A percentile compares a stretch with the other conserved stretches of the same genome.
Conservation (phyloP, 148 eudicot genomes). For the Polygonum maritimum region DNA sequence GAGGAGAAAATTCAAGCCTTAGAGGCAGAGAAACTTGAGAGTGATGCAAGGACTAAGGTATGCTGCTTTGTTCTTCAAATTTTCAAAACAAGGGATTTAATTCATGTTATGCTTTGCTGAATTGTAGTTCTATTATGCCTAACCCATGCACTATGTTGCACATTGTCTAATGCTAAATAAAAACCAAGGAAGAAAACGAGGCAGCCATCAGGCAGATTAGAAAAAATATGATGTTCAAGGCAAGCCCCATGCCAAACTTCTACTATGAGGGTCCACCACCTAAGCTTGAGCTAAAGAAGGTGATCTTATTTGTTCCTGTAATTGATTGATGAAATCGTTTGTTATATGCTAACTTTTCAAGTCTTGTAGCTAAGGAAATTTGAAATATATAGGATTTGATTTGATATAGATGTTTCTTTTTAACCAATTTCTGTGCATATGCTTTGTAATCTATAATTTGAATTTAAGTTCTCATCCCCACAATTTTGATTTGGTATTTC, state of each 20-base stretch:
- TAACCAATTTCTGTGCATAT: not conserved
- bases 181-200: conserved; percentile 12
- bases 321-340: not conserved
- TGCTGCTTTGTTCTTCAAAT: conserved; percentile 10
- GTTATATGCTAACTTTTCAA: not conserved
- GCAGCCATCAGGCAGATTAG: conserved; percentile 15
- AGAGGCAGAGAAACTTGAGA: conserved; percentile 71
- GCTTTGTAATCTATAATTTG: not conserved
- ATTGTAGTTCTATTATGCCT: not conserved
- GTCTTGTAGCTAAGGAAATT: not conserved
- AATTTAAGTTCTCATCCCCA: not conserved
- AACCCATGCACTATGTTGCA: not conserved
- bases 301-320: conserved; percentile 8
- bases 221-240: conserved; percentile 12
- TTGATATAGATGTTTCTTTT: not conserved
- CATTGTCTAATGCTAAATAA: conserved; percentile 13
- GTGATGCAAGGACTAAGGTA: conserved; percentile 78
- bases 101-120: not conserved
- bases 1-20: conserved; percentile 87
- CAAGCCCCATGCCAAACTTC: conserved; percentile 40
- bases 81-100: not conserved
- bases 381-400: not conserved
- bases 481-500: not conserved
- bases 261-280: conserved; percentile 86
- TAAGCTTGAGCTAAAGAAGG: conserved; percentile 78